Evolutionary conservation across 2,329 filamentous ascomycete genomes (phyloP).

Genomic region (Amphichorda felina): DNA sequence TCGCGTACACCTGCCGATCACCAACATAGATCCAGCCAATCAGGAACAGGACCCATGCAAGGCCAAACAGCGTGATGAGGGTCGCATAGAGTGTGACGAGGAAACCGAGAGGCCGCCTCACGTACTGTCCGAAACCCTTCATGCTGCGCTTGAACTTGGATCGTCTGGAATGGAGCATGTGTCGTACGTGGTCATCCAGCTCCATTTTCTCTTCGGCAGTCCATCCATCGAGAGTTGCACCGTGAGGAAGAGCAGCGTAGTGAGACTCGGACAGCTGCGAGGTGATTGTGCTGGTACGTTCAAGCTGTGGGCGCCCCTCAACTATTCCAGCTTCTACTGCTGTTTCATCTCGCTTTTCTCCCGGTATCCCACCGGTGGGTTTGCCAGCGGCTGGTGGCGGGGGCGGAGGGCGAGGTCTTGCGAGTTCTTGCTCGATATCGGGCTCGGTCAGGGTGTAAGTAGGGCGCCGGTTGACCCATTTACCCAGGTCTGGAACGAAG

Average conservation of each 20-base stretch:
- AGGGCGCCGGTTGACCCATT: conserved; percentile 62
- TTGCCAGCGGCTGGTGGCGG: not conserved
- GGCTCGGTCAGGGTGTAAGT: conserved; percentile 60
- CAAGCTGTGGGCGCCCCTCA: conserved; percentile 10
- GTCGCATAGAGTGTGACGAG: conserved; percentile 75
- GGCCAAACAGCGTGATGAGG: conserved; percentile 72
- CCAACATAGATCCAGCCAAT: conserved; percentile 86
- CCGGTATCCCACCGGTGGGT: not conserved
- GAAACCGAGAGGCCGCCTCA: conserved; percentile 65
- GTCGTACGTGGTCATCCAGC: conserved; percentile 75
- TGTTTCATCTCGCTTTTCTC: not conserved
- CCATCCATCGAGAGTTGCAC: conserved; percentile 63
- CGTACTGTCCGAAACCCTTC: conserved; percentile 72
- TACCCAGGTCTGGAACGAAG: conserved; percentile 72
- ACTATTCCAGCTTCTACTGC: not conserved
- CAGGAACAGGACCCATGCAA: conserved; percentile 83
- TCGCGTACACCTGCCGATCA: conserved; percentile 54
- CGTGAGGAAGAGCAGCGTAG: conserved; percentile 71
- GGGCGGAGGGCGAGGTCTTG: not conserved
- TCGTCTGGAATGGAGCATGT: conserved; percentile 74
- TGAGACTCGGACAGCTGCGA: conserved; percentile 57
- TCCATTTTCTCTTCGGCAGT: conserved; percentile 59
- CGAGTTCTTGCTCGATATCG: conserved; percentile 6
- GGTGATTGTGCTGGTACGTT: conserved; percentile 47
- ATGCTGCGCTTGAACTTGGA: conserved; percentile 69